Evolutionary conservation across 2,329 filamentous ascomycete species (phyloP), one percentile per base, ranked within the genome.

Genomic region (Colletotrichum incanum): DNA sequence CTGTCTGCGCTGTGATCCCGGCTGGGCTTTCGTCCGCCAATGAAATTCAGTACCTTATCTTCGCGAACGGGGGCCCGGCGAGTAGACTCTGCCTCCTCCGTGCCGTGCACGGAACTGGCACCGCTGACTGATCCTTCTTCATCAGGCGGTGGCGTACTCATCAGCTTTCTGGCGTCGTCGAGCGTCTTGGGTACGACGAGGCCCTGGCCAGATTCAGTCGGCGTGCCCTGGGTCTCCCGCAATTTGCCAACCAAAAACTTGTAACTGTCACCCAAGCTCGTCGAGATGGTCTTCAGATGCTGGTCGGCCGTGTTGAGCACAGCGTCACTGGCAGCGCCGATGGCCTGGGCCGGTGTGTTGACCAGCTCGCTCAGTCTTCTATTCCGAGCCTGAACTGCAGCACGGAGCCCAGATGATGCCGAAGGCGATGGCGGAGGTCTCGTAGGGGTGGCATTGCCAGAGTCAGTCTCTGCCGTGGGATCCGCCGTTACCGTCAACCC

Each of bases 181-280:
- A 99, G 86, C 1, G 96, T 99, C 77, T 94, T 96, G 1, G 96
- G 96, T 0, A 97, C 87, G 8, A 90, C 83, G 2, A 91, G 87
- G 20, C 88, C 84, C 55, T 82, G 81, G 28, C 84, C 82, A 7
- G 83, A 81, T 37, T 83, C 82, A 2, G 82, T 79, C 16, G 78
- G 76, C 76, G 83, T 77, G 76, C 87, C 80, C 79, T 90, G 84
- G 76, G 91, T 87, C 80, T 98, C 95, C 73, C 93, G 94, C 26
- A 98, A 86, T 76, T 95, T 94, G 20, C 96, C 96, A 66, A 99
- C 91, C 31, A 99, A 85, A 80, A 98, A 97, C 72, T 95, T 96
- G 83, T 98, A 97, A 79, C 95, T 98, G 78, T 94, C 95, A 72
- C 96, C 95, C 5, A 98, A 86, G 59, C 94, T 97, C 78, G 89